Evolutionary conservation across 2,329 filamentous ascomycete species (phyloP), one percentile per base, ranked within the genome.

Genomic region (Cordyceps sp.): DNA sequence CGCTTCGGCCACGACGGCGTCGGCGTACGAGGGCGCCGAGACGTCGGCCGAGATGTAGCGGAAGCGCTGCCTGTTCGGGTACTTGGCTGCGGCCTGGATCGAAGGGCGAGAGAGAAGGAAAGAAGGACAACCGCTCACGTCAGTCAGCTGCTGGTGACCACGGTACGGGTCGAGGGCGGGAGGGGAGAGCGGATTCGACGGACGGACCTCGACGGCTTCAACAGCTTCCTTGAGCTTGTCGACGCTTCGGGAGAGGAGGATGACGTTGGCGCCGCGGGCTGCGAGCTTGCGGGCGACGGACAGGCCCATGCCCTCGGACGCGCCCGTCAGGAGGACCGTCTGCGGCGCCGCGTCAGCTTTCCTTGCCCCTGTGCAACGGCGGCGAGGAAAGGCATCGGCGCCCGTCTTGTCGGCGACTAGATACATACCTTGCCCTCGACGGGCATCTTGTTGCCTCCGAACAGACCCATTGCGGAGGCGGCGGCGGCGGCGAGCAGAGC

Each of bases 261-360:
- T 72, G 34, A 98, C 53, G 53, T 85, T 83, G 37, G 90, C 88
- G 29, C 90, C 90, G 53, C 85, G 86, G 31, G 69, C 61, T 3
- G 88, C 69, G 28, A 98, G 71, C 42, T 85, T 66, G 32, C 72
- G 66, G 5, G 78, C 85, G 15, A 77, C 71, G 32, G 73, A 73
- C 43, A 76, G 73, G 37, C 90, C 90, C 78, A 94, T 83, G 36
- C 90, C 90, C 49, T 94, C 82, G 1, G 90, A 94, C 21, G 78
- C 85, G 29, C 90, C 90, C 1, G 90, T 98, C 32, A 98, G 63
- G 34, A 96, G 63, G 32, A 92, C 66, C 3, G 86, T 93, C 85
- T 93, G 31, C 10, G 17, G 33, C 9, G 10, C 21, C 34, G 37
- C 16, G 32, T 24, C 25, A 39, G 34, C n/a, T n/a, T n/a, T n/a